Base-by-base conservation (phyloP, 2,329 filamentous ascomycete genomes). In the Microcera coccophila region DNA sequence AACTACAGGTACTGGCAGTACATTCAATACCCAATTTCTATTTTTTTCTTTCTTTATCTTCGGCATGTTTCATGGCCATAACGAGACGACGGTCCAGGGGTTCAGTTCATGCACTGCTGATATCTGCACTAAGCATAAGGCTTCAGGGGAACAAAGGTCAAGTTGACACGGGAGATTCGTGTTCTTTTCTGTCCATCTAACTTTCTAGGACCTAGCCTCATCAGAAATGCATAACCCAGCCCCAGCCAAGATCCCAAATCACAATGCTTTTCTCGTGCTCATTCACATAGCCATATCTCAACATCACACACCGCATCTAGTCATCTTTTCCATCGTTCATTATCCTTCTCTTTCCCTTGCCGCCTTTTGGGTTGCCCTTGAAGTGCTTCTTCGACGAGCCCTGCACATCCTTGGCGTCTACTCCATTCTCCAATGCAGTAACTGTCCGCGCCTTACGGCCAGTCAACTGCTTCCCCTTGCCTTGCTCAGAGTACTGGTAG, bases 351-450 rank as follows among this genome's bases (percentile, higher is more conserved):
- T 76, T 78, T 47, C 73, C 72, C 62, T 79, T 84, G 46, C 62
- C 65, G 34, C 74, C 77, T 65, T 75, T 82, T 49, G 79, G 77
- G 31, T 82, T 81, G n/a, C 79, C 84, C 71, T 95, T 95, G 67
- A 89, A 93, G 68, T 98, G 93, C 73, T 96, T 97, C 80, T 98
- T 98, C 44, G 83, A 78, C 39, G 73, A 73, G 44, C 73, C 73
- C 65, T 75, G 71, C 52, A 93, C 69, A 44, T 96, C 91, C 46
- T 83, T 84, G 1, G 87, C 84, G 59, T 96, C 90, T 26, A 97
- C 65, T 12, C 88, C 87, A 46, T 84, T 87, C 70, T 96, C 89
- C 48, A 96, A 62, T 10, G 91, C 91, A 38, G 87, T 73, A 73
- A 96, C 80, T 29, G 84, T 75, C 59, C 82, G 82, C 38, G 88